Evolutionary conservation across 2,329 filamentous ascomycete species (phyloP), one percentile per base, ranked within the genome.

Genomic region (Alternaria solani): DNA sequence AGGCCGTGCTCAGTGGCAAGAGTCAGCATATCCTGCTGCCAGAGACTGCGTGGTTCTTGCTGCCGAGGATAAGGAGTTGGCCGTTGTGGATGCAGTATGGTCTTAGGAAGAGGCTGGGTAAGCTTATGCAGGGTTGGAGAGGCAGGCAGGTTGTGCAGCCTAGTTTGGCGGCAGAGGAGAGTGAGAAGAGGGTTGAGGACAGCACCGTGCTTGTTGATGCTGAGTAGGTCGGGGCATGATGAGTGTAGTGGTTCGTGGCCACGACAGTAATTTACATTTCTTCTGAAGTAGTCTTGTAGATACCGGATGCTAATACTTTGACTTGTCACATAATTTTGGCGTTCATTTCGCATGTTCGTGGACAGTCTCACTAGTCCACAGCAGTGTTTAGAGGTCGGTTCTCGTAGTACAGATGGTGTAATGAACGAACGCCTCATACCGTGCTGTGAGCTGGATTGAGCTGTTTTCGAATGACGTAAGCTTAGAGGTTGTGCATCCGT

Each of bases 1-100:
- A 82, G 61, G 84, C 89, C 71, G 85, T 91, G 7, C 69, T 89
- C 39, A 80, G 68, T 1, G 88, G 88, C 2, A 76, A 81, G 62
- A 88, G 86, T 70, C 85, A 84, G 1, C 84, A 88, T 75, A 73
- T 91, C 20, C 67, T 87, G 23, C 43, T 87, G 54, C 89, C 89
- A 0, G 80, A 55, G 79, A 81, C 63, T 26, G 56, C 57, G 12
- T 79, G 75, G 77, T 58, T 62, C 2, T 20, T 76, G 58, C 71
- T 76, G 23, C 72, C 74, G n/a, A 69, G 68, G 57, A 11, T 84
- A 2, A 80, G 86, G 34, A 82, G 79, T 0, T 75, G 87, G 66
- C 89, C 90, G n/a, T 79, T 86, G 67, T 92, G 89, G 89, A 82
- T 88, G 70, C 82, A 88, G 77, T 81, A 85, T 66, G 70, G 76